A percentile compares a stretch with the other conserved stretches of the same genome.
Evolutionary conservation across 352 stramenopile species (phyloP).

Genomic region (Halophytophthora polymorphica): DNA sequence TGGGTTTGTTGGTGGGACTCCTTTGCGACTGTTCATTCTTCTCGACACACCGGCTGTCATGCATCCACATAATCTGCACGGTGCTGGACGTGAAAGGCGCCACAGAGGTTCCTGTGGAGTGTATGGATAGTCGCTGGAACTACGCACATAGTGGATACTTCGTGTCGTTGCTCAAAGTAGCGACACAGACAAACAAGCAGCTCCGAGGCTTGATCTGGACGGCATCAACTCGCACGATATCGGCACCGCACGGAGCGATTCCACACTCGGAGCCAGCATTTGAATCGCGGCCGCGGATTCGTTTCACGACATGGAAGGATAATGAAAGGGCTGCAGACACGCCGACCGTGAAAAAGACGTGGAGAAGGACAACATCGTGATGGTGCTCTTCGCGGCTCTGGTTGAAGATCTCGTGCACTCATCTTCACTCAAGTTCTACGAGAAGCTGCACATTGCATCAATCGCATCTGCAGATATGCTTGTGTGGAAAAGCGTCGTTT

Average conservation of each 20-base stretch:
- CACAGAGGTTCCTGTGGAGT: background rate
- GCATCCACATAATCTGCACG: background rate
- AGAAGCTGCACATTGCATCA: background rate
- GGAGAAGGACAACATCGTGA: conserved; percentile 3
- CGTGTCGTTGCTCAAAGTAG: background rate
- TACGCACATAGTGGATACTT: background rate
- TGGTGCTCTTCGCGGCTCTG: background rate
- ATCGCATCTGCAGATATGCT: background rate
- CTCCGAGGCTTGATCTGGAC: background rate
- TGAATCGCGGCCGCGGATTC: background rate
- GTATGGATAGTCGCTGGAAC: background rate
- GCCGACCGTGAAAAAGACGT: background rate
- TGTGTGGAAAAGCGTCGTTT: background rate
- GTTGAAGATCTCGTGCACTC: background rate
- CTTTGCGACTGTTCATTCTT: no score
- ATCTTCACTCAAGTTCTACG: conserved; percentile 2
- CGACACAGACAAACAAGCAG: background rate
- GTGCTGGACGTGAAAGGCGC: background rate
- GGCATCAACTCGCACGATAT: background rate
- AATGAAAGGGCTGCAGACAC: background rate
- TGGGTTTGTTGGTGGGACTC: no score
- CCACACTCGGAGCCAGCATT: background rate
- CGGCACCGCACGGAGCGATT: background rate
- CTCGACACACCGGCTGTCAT: background rate
- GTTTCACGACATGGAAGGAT: conserved; percentile 3